These are phyloP conservation scores for Neurospora sp. DNA, from an alignment of 495 filamentous ascomycete genomes.

Conservation along the genomic window DNA sequence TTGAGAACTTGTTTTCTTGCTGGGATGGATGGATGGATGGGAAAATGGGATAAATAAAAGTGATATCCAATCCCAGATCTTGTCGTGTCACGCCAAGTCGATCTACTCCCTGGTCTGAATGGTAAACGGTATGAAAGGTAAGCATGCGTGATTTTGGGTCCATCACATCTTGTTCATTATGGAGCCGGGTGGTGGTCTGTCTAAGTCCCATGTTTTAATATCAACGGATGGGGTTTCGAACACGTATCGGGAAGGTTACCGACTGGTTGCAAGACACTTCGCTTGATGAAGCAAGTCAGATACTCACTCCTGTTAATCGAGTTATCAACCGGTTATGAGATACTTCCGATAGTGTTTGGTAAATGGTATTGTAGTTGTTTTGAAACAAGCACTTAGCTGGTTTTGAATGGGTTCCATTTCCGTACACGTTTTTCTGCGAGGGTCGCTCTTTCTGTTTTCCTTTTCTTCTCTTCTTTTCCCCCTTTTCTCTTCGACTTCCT, in stretches of 20 bases:
- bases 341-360: neutral
- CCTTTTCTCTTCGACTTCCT: neutral
- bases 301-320: too few relatives aligned
- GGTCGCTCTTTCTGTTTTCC: neutral
- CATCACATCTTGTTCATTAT: too few relatives aligned
- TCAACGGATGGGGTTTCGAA: too few relatives aligned
- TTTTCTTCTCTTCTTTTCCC: neutral
- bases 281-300: too few relatives aligned
- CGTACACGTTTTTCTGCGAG: neutral
- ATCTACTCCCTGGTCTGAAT: neutral
- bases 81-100: neutral
- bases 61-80: neutral
- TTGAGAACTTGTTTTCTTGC: neutral
- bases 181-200: too few relatives aligned
- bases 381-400: neutral
- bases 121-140: neutral
- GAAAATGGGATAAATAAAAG: neutral
- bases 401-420: neutral
- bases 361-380: neutral
- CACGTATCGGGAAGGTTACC: too few relatives aligned
- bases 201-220: too few relatives aligned
- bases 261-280: too few relatives aligned
- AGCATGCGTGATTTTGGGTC: too few relatives aligned
- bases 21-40: neutral
- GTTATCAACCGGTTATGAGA: neutral